Percentiles rank a stretch among this genome's conserved stretches.
These are phyloP conservation scores for Coprinopsis marcescibilis DNA, from an alignment of 768 basidiomycete species.

Conservation along the genomic window DNA sequence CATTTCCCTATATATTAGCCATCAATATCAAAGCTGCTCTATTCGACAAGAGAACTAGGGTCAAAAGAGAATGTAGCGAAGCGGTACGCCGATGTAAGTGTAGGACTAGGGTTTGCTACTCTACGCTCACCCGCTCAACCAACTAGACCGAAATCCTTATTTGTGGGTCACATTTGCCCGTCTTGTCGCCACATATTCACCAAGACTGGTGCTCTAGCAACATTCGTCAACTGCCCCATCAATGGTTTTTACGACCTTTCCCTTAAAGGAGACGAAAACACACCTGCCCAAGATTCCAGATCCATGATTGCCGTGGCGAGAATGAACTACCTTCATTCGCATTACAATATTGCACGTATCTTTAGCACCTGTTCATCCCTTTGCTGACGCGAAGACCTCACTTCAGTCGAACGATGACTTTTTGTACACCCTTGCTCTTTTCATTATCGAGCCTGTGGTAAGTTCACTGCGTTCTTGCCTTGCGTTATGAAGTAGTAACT, in stretches of 20 bases:
- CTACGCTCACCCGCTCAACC: neutral
- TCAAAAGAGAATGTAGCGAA: constrained; percentile 30
- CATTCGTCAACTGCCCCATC: constrained; percentile 26
- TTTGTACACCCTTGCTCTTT: constrained; percentile 27
- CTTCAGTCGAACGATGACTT: constrained; percentile 26
- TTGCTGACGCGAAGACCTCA: neutral
- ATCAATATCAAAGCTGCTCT: constrained; percentile 38
- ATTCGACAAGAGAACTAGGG: constrained; percentile 34
- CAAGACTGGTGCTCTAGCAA: constrained; percentile 17
- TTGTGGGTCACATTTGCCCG: constrained; percentile 18
- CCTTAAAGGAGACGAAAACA: constrained; percentile 3
- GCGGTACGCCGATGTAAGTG: constrained; percentile 45
- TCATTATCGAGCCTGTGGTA: constrained; percentile 23
- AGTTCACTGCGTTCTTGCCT: neutral
- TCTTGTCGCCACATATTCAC: neutral
- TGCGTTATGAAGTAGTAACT: neutral
- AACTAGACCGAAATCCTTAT: constrained; percentile 40
- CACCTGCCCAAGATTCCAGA: constrained; percentile 24
- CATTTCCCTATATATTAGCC: constrained; percentile 26
- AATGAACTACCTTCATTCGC: constrained; percentile 33
- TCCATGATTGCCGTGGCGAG: constrained; percentile 32
- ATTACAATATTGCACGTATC: constrained; percentile 30
- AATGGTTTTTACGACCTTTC: constrained; percentile 12
- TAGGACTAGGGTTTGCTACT: neutral
- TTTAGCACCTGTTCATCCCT: neutral